Percentiles rank a stretch among this genome's conserved stretches.
phyloP scores from a whole-genome alignment of 2,329 filamentous ascomycete genomes.

The Geosmithia putterillii region DNA sequence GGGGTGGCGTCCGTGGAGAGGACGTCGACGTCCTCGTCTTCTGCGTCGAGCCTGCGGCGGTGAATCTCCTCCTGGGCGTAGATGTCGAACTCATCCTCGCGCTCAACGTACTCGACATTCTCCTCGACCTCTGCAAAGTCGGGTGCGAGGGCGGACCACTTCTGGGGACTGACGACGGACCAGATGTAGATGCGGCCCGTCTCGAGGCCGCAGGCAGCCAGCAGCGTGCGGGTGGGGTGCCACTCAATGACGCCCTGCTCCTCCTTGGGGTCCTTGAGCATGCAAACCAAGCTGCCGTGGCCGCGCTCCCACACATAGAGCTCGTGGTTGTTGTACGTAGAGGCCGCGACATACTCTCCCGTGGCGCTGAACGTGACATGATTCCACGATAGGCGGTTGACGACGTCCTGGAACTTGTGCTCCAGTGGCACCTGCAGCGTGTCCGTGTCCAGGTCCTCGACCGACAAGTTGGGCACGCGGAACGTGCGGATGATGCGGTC shows the following conservation, averaged over 20 bases:
- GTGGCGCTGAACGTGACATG: constrained; percentile 91
- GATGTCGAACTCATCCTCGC: constrained; percentile 96
- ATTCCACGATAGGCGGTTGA: constrained; percentile 92
- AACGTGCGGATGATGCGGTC: constrained; percentile 93
- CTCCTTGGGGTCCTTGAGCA: constrained; percentile 92
- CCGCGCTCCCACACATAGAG: constrained; percentile 97
- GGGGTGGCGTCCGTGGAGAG: constrained; percentile 56
- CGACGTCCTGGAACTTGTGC: constrained; percentile 96
- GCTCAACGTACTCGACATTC: constrained; percentile 92
- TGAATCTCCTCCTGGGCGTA: constrained; percentile 91
- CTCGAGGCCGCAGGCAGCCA: constrained; percentile 86
- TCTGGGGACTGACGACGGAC: constrained; percentile 89
- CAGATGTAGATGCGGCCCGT: constrained; percentile 90
- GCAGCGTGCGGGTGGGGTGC: constrained; percentile 79
- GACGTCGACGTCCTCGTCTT: constrained; percentile 91
- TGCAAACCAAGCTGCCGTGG: constrained; percentile 88
- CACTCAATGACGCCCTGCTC: constrained; percentile 95
- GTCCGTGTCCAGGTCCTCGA: constrained; percentile 61
- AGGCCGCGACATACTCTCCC: constrained; percentile 91
- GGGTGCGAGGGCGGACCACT: constrained; percentile 92
- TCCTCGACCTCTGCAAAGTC: constrained; percentile 98
- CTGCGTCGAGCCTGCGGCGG: constrained; percentile 76
- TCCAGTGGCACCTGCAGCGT: constrained; percentile 84
- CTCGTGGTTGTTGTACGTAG: constrained; percentile 96
- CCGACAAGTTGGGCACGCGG: constrained; percentile 66